Conservation (phyloP, 1,284 basidiomycete species). For the Cutaneotrichosporon mucoides region DNA sequence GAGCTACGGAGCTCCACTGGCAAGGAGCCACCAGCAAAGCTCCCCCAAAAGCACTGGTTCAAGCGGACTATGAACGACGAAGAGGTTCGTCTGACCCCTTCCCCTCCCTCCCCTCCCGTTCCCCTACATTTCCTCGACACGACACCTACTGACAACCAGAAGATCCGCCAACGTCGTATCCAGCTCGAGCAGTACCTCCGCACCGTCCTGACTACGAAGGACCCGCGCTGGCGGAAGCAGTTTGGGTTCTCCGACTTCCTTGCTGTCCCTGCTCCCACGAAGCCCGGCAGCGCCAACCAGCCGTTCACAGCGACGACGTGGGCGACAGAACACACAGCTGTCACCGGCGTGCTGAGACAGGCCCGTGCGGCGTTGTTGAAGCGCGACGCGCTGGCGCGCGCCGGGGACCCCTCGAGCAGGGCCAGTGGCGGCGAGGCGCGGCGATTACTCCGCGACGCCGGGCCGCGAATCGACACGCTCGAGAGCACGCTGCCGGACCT, state of each 20-base stretch:
- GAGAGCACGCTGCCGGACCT: constrained; percentile 63
- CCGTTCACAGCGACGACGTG: constrained; percentile 67
- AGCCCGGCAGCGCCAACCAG: constrained; percentile 11
- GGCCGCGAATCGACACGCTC: constrained; percentile 67
- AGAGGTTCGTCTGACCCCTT: constrained; percentile 30
- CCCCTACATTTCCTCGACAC: not conserved
- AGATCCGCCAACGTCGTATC: constrained; percentile 67
- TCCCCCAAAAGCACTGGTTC: constrained; percentile 76
- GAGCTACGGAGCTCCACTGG: constrained; percentile 70
- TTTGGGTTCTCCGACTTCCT: constrained; percentile 80
- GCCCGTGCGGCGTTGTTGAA: constrained; percentile 79
- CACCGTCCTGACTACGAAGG: constrained; percentile 73
- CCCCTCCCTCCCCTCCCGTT: not conserved
- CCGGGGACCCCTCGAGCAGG: constrained; percentile 71
- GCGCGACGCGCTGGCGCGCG: constrained; percentile 73
- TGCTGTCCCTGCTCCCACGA: constrained; percentile 58
- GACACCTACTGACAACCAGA: constrained; percentile 31
- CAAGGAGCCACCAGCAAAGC: constrained; percentile 64
- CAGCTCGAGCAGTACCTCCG: constrained; percentile 82
- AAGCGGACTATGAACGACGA: constrained; percentile 43
- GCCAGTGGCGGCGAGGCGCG: constrained; percentile 76
- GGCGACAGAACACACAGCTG: constrained; percentile 75
- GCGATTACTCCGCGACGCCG: constrained; percentile 69
- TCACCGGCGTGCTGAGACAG: constrained; percentile 69
- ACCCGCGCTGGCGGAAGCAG: constrained; percentile 73